Evolutionary conservation across 441 rosid genomes (phyloP).

Genomic region (Daphne laureola): DNA sequence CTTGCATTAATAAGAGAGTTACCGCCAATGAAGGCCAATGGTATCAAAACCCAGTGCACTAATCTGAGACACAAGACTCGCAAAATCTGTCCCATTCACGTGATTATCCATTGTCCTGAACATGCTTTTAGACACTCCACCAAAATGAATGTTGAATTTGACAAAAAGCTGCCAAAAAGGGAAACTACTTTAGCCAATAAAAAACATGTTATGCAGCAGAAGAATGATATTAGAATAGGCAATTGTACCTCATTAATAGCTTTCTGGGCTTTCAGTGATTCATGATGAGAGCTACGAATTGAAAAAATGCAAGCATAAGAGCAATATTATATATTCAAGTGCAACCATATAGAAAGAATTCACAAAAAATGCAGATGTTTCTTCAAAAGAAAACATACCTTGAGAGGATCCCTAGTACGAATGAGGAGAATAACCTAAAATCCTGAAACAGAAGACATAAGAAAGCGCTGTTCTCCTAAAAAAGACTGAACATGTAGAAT

Average conservation of each 20-base stretch:
- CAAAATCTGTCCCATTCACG: slow-evolving; percentile 61
- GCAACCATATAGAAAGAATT: slow-evolving; percentile 8
- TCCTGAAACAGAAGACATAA: slow-evolving; percentile 59
- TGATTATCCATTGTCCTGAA: slow-evolving; percentile 56
- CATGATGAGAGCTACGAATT: slow-evolving; percentile 85
- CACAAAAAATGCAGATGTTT: slow-evolving; percentile 13
- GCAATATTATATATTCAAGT: slow-evolving; percentile 6
- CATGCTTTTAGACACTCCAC: slow-evolving; percentile 84
- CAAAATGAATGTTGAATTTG: slow-evolving; percentile 93
- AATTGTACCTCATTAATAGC: slow-evolving; percentile 84
- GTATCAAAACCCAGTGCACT: slow-evolving; percentile 92
- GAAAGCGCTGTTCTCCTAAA: slow-evolving; percentile 14
- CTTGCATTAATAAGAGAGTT: slow-evolving; percentile 14
- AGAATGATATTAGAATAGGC: slow-evolving; percentile 8
- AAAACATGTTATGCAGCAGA: slow-evolving; percentile 10
- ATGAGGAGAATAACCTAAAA: slow-evolving; percentile 69
- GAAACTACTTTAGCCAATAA: slow-evolving; percentile 18
- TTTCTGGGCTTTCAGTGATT: slow-evolving; percentile 89
- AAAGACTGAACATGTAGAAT: slow-evolving; percentile 17
- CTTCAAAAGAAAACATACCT: slow-evolving; percentile 35
- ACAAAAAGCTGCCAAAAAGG: slow-evolving; percentile 84
- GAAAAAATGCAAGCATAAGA: slow-evolving; percentile 18
- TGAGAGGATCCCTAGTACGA: slow-evolving; percentile 86
- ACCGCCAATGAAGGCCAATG: slow-evolving; percentile 96
- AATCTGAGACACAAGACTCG: slow-evolving; percentile 81